Evolutionary conservation across 2,329 filamentous ascomycete genomes (phyloP).

Genomic region (Venturia carpophila): DNA sequence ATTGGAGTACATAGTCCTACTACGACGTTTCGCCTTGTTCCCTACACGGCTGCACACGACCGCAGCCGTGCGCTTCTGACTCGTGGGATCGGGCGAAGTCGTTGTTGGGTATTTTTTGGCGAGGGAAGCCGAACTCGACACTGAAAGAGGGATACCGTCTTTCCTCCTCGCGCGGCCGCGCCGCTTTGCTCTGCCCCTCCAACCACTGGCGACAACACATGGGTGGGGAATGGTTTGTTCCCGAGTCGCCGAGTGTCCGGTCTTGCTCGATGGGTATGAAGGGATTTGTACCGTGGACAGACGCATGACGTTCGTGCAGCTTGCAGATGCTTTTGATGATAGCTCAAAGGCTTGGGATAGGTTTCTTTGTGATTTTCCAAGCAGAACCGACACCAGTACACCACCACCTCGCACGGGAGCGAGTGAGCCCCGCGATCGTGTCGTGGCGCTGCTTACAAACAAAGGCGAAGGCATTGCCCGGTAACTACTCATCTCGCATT

Average conservation of each 20-base stretch:
- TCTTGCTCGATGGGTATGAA: background rate
- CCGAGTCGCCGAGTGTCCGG: background rate
- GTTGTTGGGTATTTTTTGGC: background rate
- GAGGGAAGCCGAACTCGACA: background rate
- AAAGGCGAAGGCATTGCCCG: too few species aligned
- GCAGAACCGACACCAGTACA: too few species aligned
- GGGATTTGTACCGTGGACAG: too few species aligned
- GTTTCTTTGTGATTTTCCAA: background rate
- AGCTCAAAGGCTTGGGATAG: background rate
- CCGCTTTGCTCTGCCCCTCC: background rate
- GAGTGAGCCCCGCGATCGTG: too few species aligned
- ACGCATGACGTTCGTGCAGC: background rate
- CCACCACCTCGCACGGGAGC: too few species aligned
- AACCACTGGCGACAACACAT: background rate
- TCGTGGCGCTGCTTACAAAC: too few species aligned
- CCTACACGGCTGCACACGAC: background rate
- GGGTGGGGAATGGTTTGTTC: background rate
- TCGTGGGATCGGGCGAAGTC: background rate
- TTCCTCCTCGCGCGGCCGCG: background rate
- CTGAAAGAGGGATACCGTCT: background rate
- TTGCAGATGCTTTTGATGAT: background rate
- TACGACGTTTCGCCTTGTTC: background rate
- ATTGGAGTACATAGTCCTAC: too few species aligned
- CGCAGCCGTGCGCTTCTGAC: conserved; percentile 7
- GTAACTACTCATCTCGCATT: too few species aligned